These are phyloP conservation scores for Penicillium sp. DNA, from an alignment of 2,329 filamentous ascomycete species.

Conservation along the genomic window DNA sequence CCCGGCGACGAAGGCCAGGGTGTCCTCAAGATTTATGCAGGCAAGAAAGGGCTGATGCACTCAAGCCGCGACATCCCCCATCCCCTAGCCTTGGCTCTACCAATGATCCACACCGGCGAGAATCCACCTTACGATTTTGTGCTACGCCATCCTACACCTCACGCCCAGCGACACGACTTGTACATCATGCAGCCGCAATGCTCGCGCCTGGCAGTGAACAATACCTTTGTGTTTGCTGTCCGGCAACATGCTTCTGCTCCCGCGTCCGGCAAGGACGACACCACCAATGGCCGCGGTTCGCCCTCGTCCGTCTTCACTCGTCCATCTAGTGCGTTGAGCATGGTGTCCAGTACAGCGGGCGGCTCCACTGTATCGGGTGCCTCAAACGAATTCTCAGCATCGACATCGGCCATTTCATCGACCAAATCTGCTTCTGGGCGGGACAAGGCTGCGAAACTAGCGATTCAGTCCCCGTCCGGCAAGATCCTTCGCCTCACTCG, in stretches of 20 bases:
- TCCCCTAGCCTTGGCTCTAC: conserved; percentile 77
- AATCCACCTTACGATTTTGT: conserved; percentile 94
- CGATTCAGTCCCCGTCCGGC: conserved; percentile 85
- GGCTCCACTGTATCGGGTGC: conserved; percentile 44
- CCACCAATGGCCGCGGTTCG: conserved; percentile 39
- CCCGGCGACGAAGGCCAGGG: conserved; percentile 87
- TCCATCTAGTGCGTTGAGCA: conserved; percentile 52
- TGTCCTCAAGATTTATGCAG: conserved; percentile 81
- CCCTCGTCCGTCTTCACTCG: conserved; percentile 44
- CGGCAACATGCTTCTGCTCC: conserved; percentile 75
- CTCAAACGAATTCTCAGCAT: conserved; percentile 36
- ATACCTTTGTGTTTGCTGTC: conserved; percentile 94
- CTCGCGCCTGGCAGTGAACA: conserved; percentile 75
- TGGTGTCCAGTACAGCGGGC: conserved; percentile 48
- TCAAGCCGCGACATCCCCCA: conserved; percentile 94
- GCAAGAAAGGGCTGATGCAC: conserved; percentile 92
- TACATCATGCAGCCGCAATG: conserved; percentile 97
- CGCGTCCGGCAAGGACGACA: conserved; percentile 30
- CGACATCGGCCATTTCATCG: conserved; percentile 48
- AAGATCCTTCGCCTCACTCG: conserved; percentile 69
- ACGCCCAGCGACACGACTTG: conserved; percentile 92
- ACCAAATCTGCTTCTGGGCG: conserved; percentile 27
- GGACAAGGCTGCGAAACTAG: conserved; percentile 84
- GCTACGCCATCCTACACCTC: conserved; percentile 84
- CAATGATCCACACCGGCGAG: conserved; percentile 78